phyloP scores from a whole-genome alignment of 2,329 filamentous ascomycete species.

The Arthrobotrys sinensis region DNA sequence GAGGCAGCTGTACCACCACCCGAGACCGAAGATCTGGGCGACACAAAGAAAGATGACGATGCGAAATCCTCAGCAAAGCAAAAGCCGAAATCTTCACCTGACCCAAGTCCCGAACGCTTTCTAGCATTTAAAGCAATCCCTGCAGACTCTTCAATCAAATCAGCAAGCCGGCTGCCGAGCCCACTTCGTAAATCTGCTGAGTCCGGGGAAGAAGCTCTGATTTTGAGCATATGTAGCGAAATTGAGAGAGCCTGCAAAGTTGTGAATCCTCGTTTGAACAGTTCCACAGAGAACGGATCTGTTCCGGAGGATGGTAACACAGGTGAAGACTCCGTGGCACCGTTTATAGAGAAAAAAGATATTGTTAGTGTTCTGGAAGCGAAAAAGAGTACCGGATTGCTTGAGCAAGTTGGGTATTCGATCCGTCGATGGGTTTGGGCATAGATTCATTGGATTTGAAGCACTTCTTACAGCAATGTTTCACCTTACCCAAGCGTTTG shows the following conservation, averaged over 20 bases:
- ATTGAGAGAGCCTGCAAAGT: slow-evolving; percentile 55
- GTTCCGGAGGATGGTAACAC: slow-evolving; percentile 57
- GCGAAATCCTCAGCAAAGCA: slow-evolving; percentile 10
- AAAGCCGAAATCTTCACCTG: slow-evolving; percentile 13
- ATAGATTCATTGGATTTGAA: slow-evolving; percentile 39
- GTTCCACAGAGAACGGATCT: slow-evolving; percentile 3
- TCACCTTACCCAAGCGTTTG: slow-evolving; percentile 14
- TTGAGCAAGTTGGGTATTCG: slow-evolving; percentile 89
- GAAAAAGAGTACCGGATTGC: slow-evolving; percentile 84
- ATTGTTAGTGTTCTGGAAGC: slow-evolving; percentile 89
- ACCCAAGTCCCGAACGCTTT: slow-evolving; percentile 61
- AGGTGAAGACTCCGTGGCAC: slow-evolving; percentile 65
- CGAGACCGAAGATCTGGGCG: slow-evolving; percentile 69
- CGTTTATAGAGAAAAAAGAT: slow-evolving; percentile 74
- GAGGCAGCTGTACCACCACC: slow-evolving; percentile 62
- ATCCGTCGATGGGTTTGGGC: slow-evolving; percentile 94
- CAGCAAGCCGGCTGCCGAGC: slow-evolving; percentile 43
- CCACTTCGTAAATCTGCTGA: slow-evolving; percentile 58
- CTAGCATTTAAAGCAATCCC: slow-evolving; percentile 60
- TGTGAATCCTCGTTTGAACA: slow-evolving; percentile 39
- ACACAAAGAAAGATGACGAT: slow-evolving; percentile 35
- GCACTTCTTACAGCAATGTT: background rate
- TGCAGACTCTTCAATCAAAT: slow-evolving; percentile 42
- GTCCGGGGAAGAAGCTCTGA: slow-evolving; percentile 70
- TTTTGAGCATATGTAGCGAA: slow-evolving; percentile 56